Conservation (phyloP, 2,329 filamentous ascomycete genomes). For the Penicillium polonicum region DNA sequence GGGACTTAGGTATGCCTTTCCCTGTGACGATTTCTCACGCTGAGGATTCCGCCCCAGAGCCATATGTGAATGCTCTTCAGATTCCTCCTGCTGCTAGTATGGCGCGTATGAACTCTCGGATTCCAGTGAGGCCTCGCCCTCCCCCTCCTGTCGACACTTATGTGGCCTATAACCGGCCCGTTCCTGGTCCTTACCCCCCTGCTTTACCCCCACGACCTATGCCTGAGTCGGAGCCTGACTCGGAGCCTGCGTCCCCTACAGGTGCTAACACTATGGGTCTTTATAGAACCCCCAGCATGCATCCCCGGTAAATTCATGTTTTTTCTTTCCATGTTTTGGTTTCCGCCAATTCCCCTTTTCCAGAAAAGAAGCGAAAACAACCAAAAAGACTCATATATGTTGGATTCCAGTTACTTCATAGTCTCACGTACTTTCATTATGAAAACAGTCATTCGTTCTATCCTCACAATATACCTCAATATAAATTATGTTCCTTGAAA, state of each 20-base stretch:
- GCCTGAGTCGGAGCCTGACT: background rate
- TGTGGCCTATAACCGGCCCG: background rate
- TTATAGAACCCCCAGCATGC: background rate
- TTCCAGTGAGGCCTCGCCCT: background rate
- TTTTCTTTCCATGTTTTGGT: background rate
- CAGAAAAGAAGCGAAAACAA: background rate
- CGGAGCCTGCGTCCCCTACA: background rate
- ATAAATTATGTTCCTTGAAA: background rate
- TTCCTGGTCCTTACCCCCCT: background rate
- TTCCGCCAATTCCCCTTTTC: background rate
- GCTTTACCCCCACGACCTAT: background rate
- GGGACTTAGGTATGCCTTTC: background rate
- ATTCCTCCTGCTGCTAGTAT: background rate
- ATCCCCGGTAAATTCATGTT: background rate
- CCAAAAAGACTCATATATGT: background rate
- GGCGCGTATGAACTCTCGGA: background rate
- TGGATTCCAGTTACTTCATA: background rate
- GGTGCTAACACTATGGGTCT: background rate
- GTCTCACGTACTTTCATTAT: background rate
- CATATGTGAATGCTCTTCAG: background rate
- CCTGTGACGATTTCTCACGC: background rate
- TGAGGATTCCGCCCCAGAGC: background rate
- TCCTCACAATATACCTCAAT: no score
- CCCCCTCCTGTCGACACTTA: background rate
- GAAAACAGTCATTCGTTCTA: background rate